Base-by-base conservation (phyloP, 2,329 filamentous ascomycete genomes). In the Harringtonia aguacate region DNA sequence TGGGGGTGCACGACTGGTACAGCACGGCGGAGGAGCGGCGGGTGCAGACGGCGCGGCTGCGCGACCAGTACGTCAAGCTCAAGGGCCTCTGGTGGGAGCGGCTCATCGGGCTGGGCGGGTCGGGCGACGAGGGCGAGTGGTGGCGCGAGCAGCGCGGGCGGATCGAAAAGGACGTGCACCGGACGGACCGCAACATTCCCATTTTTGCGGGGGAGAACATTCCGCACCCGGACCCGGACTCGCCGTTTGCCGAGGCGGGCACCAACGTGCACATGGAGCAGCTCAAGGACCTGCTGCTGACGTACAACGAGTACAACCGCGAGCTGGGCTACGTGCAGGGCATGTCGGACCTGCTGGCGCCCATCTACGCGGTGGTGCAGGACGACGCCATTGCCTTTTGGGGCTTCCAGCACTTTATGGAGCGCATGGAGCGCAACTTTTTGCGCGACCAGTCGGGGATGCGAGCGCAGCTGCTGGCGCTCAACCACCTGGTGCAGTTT, bases 261-360 rank as follows among this genome's bases (percentile, higher is more conserved):
- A 98, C 92, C 38, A 98, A 98, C 56, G 89, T 95, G 7, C 92
- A 98, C 62, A 75, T 98, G 50, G 92, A 98, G 64, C 92, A 98
- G 67, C 86, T 98, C 78, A 98, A 98, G 66, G 92, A 98, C 60
- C 94, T 98, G 86, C 80, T 98, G 1, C 73, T 98, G 17, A 97
- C 92, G 0, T 98, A 98, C 63, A 97, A 98, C 60, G 92, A 98
- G 65, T 94, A 94, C 65, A 98, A 98, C 66, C 85, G 81, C 47
- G 86, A 92, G 46, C 75, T 98, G 3, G 92, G 94, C 39, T 98
- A 98, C 58, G 92, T 98, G 2, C 92, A 98, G 67, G 92, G 92
- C 48, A 98, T 98, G 92, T 95, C 88, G 13, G 92, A 98, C 62
- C 77, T 98, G 1, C 77, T 98, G 9, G 88, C 92, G 0, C 92